Evolutionary conservation across 2,329 filamentous ascomycete genomes (phyloP).

Genomic region (Aspergillus oerlinghausenensis): DNA sequence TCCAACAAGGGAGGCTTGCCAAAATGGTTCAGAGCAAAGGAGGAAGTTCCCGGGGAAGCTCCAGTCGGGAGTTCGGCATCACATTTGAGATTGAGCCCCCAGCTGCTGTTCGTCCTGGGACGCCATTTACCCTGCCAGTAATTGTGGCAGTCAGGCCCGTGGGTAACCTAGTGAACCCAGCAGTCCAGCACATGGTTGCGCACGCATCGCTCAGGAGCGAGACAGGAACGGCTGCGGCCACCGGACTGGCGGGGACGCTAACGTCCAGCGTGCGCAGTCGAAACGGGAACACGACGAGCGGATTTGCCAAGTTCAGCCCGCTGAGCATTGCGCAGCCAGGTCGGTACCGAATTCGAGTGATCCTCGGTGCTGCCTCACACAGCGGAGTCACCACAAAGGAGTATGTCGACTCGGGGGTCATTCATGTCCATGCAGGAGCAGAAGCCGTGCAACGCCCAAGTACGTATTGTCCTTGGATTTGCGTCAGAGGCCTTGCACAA

Average conservation of each 20-base stretch:
- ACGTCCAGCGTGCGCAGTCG: constrained; percentile 32
- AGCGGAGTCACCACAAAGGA: constrained; percentile 27
- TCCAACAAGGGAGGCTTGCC: constrained; percentile 4
- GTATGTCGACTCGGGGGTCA: constrained; percentile 26
- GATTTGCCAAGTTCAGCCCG: constrained; percentile 26
- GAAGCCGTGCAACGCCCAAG: constrained; percentile 24
- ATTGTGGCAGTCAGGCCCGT: constrained; percentile 27
- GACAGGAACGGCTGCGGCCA: constrained; percentile 14
- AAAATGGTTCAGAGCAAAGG: constrained; percentile 14
- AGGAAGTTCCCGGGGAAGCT: constrained; percentile 7
- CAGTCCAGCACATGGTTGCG: constrained; percentile 26
- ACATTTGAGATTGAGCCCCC: constrained; percentile 28
- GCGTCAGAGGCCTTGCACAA: neutral
- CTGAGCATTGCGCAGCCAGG: constrained; percentile 27
- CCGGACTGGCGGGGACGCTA: constrained; percentile 23
- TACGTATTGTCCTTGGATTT: constrained; percentile 15
- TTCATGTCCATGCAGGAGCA: constrained; percentile 26
- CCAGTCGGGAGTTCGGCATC: constrained; percentile 25
- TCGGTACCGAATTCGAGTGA: constrained; percentile 28
- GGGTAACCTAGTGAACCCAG: constrained; percentile 16
- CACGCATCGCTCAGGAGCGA: constrained; percentile 26
- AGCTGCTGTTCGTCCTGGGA: constrained; percentile 19
- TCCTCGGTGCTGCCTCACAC: constrained; percentile 25
- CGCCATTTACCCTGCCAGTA: constrained; percentile 28
- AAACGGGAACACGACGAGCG: constrained; percentile 24